Conservation (phyloP, 352 stramenopile species). For the Phytophthora pini region DNA sequence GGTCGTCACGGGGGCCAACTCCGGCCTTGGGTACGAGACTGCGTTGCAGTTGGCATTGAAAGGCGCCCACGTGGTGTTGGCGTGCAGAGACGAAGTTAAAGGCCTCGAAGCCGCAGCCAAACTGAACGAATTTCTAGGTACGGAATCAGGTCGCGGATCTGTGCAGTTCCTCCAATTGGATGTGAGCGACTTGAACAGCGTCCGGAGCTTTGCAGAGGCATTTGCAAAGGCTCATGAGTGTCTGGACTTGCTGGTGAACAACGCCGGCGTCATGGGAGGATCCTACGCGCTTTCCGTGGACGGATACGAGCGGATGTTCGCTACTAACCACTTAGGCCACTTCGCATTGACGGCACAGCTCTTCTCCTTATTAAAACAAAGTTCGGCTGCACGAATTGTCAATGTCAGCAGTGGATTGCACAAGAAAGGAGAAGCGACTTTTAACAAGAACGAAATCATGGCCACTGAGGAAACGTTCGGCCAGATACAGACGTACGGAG, state of each 20-base stretch:
- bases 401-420: conserved; percentile 48
- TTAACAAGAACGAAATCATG: conserved; percentile 44
- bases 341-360: conserved; percentile 57
- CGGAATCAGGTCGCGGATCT: conserved; percentile 2
- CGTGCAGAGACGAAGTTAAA: conserved; percentile 31
- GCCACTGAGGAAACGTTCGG: conserved; percentile 39
- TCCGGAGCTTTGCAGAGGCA: conserved; percentile 37
- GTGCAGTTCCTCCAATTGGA: conserved; percentile 61
- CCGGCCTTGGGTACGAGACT: conserved; percentile 43
- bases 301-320: conserved; percentile 63
- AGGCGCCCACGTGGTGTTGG: conserved; percentile 41
- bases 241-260: conserved; percentile 74
- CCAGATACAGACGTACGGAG: conserved; percentile 42
- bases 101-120: conserved; percentile 22
- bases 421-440: conserved; percentile 18
- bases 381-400: conserved; percentile 33
- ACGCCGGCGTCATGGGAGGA: conserved; percentile 62
- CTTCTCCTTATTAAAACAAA: conserved; percentile 43
- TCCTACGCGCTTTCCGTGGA: conserved; percentile 42
- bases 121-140: conserved; percentile 27
- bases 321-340: conserved; percentile 65
- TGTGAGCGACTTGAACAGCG: conserved; percentile 43
- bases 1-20: conserved; percentile 43
- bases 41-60: conserved; percentile 37
- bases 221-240: conserved; percentile 33